Conservation (phyloP, 257 asterid species). For the Penstemon newberryi region DNA sequence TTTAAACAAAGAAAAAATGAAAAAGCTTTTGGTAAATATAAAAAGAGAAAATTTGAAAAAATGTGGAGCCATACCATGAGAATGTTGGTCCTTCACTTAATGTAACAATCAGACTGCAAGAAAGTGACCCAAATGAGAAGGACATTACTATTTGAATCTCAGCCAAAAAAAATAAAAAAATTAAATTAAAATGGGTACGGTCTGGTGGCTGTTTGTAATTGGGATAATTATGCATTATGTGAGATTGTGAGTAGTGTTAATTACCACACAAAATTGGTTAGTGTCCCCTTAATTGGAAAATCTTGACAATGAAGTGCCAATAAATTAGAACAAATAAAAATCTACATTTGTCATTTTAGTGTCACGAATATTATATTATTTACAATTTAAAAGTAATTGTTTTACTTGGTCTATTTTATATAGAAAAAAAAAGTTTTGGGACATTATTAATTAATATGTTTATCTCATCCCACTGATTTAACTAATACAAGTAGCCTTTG, state of each 20-base stretch:
- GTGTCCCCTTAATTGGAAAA: slow-evolving; percentile 14
- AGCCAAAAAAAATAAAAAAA: neutral
- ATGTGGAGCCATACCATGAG: slow-evolving; percentile 88
- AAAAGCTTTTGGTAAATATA: slow-evolving; percentile 3
- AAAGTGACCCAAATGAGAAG: slow-evolving; percentile 76
- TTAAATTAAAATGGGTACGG: slow-evolving; percentile 12
- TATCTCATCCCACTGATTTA: slow-evolving; percentile 21
- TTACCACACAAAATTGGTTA: slow-evolving; percentile 25
- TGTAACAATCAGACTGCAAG: slow-evolving; percentile 53
- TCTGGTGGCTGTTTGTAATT: slow-evolving; percentile 28
- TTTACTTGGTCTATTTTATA: slow-evolving; percentile 39
- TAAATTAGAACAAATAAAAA: slow-evolving; percentile 25
- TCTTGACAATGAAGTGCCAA: slow-evolving; percentile 31
- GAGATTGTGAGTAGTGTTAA: slow-evolving; percentile 15
- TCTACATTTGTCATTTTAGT: neutral
- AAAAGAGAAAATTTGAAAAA: slow-evolving; percentile 26
- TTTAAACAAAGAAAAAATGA: neutral
- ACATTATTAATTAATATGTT: slow-evolving; percentile 35
- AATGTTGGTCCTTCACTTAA: slow-evolving; percentile 74
- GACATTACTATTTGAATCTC: slow-evolving; percentile 55
- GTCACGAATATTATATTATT: slow-evolving; percentile 4
- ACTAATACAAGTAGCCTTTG: slow-evolving; percentile 33
- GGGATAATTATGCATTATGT: neutral
- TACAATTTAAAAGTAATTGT: slow-evolving; percentile 9
- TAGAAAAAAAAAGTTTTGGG: slow-evolving; percentile 24